These are phyloP conservation scores for Vaccinium myrtillus DNA, from an alignment of 148 eudicot genomes.

Conservation along the genomic window DNA sequence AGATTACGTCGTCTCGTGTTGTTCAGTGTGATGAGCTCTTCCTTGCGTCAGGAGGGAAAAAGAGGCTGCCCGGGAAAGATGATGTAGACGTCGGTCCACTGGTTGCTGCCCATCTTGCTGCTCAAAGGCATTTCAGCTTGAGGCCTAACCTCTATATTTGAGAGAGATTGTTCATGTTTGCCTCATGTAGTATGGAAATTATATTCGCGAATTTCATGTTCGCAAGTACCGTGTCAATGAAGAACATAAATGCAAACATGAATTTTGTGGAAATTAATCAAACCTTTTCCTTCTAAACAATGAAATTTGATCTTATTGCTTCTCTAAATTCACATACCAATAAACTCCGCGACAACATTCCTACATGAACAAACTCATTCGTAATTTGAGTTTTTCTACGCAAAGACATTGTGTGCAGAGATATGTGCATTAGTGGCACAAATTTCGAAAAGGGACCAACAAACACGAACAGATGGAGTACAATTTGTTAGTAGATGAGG, in stretches of 20 bases:
- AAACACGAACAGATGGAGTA: too few relatives aligned
- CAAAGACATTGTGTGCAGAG: not conserved
- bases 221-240: not conserved
- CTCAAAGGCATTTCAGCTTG: constrained; percentile 35
- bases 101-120: constrained; percentile 34
- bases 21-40: constrained; percentile 43
- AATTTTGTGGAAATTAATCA: not conserved
- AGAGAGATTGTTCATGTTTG: not conserved
- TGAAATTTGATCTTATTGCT: not conserved
- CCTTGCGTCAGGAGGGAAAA: constrained; percentile 1
- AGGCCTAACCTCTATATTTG: constrained; percentile 30
- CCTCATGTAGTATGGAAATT: not conserved
- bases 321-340: not conserved
- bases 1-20: not conserved
- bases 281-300: not conserved
- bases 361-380: not conserved
- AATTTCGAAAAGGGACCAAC: too few relatives aligned
- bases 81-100: constrained; percentile 8
- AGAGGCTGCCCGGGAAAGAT: not conserved
- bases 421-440: not conserved
- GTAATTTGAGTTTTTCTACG: too few relatives aligned
- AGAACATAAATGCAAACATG: not conserved
- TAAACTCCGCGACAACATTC: not conserved
- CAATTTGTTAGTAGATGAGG: not conserved
- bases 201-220: too few relatives aligned